Conservation (phyloP, 2,329 filamentous ascomycete genomes). For the Nigrospora osmanthi region DNA sequence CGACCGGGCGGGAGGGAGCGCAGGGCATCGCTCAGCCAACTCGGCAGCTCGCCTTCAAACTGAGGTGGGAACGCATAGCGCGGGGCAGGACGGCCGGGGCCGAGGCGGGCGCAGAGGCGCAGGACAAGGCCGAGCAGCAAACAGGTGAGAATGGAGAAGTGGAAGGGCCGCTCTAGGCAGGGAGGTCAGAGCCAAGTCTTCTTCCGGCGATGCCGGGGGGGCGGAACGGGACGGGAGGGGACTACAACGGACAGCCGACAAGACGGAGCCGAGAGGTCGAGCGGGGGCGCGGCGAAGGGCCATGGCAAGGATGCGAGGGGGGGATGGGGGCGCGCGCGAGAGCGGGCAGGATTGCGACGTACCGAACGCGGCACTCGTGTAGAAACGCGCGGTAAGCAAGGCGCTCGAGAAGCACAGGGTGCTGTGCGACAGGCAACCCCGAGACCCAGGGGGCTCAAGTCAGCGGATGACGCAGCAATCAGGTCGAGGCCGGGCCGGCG, state of each 20-base stretch:
- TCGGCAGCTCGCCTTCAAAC: background rate
- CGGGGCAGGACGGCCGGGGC: constrained; percentile 6
- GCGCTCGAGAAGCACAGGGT: constrained; percentile 11
- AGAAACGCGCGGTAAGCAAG: constrained; percentile 23
- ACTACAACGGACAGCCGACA: too few species aligned
- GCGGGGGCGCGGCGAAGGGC: too few species aligned
- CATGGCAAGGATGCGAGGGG: background rate
- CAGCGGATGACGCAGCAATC: too few species aligned
- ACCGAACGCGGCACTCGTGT: constrained; percentile 28
- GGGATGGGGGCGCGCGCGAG: too few species aligned
- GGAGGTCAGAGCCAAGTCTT: background rate
- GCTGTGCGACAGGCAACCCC: constrained; percentile 4
- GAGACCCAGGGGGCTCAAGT: too few species aligned
- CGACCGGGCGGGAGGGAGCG: background rate
- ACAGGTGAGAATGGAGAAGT: constrained; percentile 23
- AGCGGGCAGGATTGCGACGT: constrained; percentile 6
- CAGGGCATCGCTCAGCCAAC: background rate
- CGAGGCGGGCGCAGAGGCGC: constrained; percentile 8
- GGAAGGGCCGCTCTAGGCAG: constrained; percentile 22
- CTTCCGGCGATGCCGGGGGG: background rate
- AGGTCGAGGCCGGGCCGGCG: too few species aligned
- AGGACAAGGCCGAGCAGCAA: constrained; percentile 14
- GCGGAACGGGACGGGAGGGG: background rate
- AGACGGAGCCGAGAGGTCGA: too few species aligned
- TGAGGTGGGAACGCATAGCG: constrained; percentile 3